Evolutionary conservation across 2,329 filamentous ascomycete genomes (phyloP).

Genomic region (Fusarium illudens): DNA sequence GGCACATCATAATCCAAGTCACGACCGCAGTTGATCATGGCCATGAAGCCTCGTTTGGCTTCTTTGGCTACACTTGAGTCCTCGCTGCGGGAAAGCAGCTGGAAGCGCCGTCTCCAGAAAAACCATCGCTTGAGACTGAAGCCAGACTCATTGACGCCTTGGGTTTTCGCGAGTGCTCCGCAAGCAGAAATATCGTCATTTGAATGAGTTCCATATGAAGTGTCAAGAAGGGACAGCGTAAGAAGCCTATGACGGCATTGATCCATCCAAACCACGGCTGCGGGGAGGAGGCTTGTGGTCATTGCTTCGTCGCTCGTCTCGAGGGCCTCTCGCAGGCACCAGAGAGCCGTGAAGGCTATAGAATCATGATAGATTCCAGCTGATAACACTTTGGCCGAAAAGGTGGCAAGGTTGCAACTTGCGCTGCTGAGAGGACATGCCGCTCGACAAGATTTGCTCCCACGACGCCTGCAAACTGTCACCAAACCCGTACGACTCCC

Average conservation of each 20-base stretch:
- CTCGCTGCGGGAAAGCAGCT: not conserved
- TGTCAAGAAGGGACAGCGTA: not conserved
- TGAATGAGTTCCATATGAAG: not conserved
- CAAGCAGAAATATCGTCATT: accelerated
- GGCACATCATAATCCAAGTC: not conserved
- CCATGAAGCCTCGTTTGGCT: not conserved
- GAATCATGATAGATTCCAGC: not conserved
- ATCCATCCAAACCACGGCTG: constrained; percentile 3
- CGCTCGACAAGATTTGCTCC: not conserved
- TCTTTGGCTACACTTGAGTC: not conserved
- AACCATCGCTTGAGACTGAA: constrained; percentile 3
- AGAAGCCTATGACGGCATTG: not conserved
- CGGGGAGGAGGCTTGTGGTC: not conserved
- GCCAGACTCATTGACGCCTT: not conserved
- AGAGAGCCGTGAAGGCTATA: not conserved
- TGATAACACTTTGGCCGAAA: constrained; percentile 1
- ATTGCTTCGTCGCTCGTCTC: not conserved
- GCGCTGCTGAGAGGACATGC: not conserved
- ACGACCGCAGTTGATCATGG: not conserved
- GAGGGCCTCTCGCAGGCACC: constrained; percentile 5
- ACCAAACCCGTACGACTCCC: constrained; percentile 13
- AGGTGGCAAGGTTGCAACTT: constrained; percentile 5
- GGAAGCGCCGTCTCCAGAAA: not conserved
- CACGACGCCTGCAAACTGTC: not conserved
- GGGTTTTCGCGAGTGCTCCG: not conserved